Evolutionary conservation across 106 monocot genomes (phyloP).

Genomic region (Alisma plantagoaquatica): DNA sequence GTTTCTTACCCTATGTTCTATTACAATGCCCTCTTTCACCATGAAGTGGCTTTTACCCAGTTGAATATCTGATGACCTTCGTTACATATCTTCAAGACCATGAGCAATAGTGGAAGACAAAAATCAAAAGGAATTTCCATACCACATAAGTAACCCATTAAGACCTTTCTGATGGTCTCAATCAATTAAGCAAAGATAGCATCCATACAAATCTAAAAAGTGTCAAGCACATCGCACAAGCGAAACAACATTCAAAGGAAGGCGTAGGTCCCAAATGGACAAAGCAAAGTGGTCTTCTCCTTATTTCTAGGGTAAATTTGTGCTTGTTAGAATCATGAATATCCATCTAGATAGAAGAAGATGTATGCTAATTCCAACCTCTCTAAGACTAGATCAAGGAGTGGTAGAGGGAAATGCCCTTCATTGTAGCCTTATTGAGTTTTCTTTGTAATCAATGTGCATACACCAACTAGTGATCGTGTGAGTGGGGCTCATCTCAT

Average conservation of each 20-base stretch:
- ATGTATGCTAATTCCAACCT: not conserved
- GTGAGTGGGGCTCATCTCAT: too few species aligned
- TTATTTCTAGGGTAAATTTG: not conserved
- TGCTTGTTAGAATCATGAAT: not conserved
- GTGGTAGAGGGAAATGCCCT: not conserved
- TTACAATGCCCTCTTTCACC: not conserved
- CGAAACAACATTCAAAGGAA: not conserved
- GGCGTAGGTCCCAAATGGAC: not conserved
- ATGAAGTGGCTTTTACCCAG: not conserved
- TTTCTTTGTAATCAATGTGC: not conserved
- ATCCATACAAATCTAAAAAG: not conserved
- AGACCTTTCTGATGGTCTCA: not conserved
- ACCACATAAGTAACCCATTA: not conserved
- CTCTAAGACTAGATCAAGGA: not conserved
- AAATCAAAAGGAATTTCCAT: not conserved
- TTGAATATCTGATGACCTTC: not conserved
- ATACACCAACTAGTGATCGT: too few species aligned
- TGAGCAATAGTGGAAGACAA: too few species aligned
- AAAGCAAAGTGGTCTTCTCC: not conserved
- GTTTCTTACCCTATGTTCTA: not conserved
- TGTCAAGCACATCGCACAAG: not conserved
- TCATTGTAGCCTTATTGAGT: not conserved
- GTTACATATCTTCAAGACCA: not conserved
- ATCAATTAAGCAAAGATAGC: not conserved
- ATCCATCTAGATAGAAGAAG: not conserved